A percentile compares a stretch with the other conserved stretches of the same genome.
Conservation (phyloP, 345 rosid species). For the Ceriops decandra region DNA sequence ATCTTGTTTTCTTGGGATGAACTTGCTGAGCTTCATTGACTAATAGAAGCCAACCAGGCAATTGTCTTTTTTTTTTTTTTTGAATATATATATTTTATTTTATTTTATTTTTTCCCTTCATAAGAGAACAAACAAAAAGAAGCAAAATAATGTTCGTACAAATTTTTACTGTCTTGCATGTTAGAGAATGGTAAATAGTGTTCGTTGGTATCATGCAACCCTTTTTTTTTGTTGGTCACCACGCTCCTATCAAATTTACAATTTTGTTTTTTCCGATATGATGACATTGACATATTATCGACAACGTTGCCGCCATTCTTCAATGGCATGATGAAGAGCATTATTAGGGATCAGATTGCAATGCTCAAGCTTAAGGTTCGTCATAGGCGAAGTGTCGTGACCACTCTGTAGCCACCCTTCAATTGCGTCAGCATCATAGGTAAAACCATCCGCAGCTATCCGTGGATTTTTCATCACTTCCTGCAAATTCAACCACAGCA, state of each 20-base stretch:
- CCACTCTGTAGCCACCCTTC: constrained; percentile 80
- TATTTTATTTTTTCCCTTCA: no score
- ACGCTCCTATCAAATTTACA: no score
- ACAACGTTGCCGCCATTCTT: constrained; percentile 58
- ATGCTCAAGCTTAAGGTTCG: constrained; percentile 72
- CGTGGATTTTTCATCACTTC: constrained; percentile 82
- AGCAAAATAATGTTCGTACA: background rate
- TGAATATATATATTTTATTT: no score
- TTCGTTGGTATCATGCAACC: background rate
- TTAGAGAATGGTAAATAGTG: background rate
- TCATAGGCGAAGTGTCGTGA: constrained; percentile 88
- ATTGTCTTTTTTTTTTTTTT: no score
- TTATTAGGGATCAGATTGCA: constrained; percentile 70
- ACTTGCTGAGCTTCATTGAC: no score
- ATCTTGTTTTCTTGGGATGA: no score
- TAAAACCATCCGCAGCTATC: constrained; percentile 88
- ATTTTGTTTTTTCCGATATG: no score
- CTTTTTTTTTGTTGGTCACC: background rate
- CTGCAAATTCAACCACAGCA: constrained; percentile 30
- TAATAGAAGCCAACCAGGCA: no score
- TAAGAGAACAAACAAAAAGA: no score
- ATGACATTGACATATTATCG: no score
- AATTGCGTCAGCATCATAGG: constrained; percentile 85
- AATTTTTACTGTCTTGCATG: background rate
- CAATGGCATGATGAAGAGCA: constrained; percentile 77